Evolutionary conservation across 306 rosid species (phyloP).

Genomic region (Castanospermum australe): DNA sequence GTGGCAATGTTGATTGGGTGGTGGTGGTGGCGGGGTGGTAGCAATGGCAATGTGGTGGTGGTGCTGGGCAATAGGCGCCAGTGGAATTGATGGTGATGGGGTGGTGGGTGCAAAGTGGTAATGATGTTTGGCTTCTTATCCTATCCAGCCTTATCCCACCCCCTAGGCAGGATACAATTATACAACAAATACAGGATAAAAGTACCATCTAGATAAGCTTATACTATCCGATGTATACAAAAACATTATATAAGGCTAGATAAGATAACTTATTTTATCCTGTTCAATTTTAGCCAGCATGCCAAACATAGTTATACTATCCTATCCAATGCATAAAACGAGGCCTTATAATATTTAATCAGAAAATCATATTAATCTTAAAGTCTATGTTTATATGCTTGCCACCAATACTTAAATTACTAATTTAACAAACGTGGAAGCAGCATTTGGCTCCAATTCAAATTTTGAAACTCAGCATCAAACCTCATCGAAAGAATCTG

Average conservation of each 20-base stretch:
- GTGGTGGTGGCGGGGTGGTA: too few relatives aligned
- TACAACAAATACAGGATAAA: neutral
- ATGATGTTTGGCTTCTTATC: neutral
- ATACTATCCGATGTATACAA: neutral
- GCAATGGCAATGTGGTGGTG: too few relatives aligned
- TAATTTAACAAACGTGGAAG: conserved; percentile 14
- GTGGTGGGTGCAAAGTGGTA: neutral
- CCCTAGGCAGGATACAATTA: neutral
- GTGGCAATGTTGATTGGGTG: too few relatives aligned
- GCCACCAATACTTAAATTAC: neutral
- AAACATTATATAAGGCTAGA: neutral
- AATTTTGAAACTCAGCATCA: conserved; percentile 17
- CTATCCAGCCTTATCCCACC: neutral
- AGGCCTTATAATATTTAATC: neutral
- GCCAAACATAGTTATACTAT: neutral
- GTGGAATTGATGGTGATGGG: neutral
- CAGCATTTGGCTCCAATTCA: conserved; percentile 3
- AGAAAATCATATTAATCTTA: neutral
- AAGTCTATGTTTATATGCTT: conserved; percentile 5
- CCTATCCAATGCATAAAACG: neutral
- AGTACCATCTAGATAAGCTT: neutral
- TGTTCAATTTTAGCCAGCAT: neutral
- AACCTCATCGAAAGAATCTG: conserved; percentile 90
- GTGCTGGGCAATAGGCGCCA: neutral
- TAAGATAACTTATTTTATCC: neutral